Evolutionary conservation across 176 grass and related monocot species (phyloP).

Genomic region (Triticum turgidum): DNA sequence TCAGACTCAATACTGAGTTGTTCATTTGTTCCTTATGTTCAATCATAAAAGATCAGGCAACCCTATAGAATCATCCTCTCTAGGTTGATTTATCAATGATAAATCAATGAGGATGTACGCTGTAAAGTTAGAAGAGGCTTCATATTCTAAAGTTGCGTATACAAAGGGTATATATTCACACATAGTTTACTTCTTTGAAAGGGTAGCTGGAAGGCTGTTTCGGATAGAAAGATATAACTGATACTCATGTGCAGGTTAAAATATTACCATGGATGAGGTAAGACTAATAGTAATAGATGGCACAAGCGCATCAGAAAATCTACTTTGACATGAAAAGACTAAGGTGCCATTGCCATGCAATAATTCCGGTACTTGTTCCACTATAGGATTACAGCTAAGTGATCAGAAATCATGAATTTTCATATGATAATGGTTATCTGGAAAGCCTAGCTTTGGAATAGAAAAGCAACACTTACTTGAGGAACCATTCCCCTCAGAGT

Average conservation of each 20-base stretch:
- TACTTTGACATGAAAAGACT: not conserved
- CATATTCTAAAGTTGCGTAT: not conserved
- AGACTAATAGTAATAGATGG: not conserved
- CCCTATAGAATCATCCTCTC: not conserved
- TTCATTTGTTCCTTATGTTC: not conserved
- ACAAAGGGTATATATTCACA: not conserved
- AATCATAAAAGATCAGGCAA: not conserved
- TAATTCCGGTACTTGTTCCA: constrained; percentile 3
- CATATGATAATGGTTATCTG: not conserved
- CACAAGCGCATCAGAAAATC: not conserved
- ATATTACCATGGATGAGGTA: not conserved
- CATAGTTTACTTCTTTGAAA: constrained; percentile 7
- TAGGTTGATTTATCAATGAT: not conserved
- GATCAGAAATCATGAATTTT: not conserved
- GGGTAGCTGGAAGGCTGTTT: constrained; percentile 1
- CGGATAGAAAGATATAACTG: not conserved
- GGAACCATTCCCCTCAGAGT: constrained; percentile 84
- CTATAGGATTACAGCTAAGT: not conserved
- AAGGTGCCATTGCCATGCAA: not conserved
- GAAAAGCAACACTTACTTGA: constrained; percentile 66
- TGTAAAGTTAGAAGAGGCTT: not conserved
- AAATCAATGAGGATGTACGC: not conserved
- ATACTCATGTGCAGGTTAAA: constrained; percentile 1
- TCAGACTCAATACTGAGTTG: not conserved
- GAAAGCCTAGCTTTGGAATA: not conserved